These are phyloP conservation scores for Urochloa ruziziensis DNA, from an alignment of 176 grass and related monocot species.

Conservation along the genomic window DNA sequence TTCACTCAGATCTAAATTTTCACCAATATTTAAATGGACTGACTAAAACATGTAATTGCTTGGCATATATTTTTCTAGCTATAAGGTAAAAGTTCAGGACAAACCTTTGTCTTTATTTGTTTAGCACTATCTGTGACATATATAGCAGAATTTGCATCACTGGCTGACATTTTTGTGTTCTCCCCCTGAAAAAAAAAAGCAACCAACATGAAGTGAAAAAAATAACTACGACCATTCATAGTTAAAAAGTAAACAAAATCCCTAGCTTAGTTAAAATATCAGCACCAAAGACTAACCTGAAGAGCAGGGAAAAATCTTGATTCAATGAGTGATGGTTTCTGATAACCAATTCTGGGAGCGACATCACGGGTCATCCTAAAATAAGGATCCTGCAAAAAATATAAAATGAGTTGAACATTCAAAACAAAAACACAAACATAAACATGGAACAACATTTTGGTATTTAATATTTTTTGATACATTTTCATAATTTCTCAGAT, in stretches of 20 bases:
- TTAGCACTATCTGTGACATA: constrained; percentile 90
- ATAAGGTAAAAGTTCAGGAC: constrained; percentile 20
- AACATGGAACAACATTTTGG: not conserved
- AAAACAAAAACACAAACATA: constrained; percentile 9
- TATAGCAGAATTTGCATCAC: constrained; percentile 94
- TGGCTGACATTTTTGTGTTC: constrained; percentile 97
- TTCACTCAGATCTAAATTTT: constrained; percentile 17
- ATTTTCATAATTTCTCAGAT: not conserved
- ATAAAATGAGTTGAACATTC: not conserved
- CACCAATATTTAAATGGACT: not conserved
- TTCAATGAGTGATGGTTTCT: constrained; percentile 92
- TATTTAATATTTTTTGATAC: not conserved
- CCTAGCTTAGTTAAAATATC: not conserved
- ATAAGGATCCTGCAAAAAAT: constrained; percentile 80
- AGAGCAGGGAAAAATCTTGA: constrained; percentile 98
- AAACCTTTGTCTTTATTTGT: constrained; percentile 90
- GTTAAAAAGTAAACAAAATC: not conserved
- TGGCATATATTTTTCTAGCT: not conserved
- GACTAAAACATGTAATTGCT: not conserved
- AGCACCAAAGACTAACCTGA: constrained; percentile 56
- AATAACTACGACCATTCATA: not conserved
- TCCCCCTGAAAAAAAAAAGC: constrained; percentile 59
- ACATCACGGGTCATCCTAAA: constrained; percentile 99
- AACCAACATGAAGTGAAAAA: not conserved
- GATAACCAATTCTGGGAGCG: constrained; percentile 94